Evolutionary conservation across 2,329 filamentous ascomycete genomes (phyloP), one percentile per base, ranked within the genome.

Genomic region (Ilyonectria robusta): DNA sequence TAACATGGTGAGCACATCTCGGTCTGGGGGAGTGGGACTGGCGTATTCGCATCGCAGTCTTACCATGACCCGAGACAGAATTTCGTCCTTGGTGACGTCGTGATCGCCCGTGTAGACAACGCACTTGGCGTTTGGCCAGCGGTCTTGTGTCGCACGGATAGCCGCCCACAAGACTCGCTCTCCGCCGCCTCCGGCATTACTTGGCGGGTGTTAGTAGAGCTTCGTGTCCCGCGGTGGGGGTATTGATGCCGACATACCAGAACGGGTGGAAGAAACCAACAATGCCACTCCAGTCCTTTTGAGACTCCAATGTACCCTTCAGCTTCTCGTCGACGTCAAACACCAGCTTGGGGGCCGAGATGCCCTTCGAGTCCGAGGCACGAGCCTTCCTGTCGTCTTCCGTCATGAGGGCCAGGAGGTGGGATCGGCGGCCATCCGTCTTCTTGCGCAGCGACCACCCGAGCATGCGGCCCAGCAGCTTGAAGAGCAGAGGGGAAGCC

Each of bases 211-310:
- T 75, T 53, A 73, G 71, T 56, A n/a, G 35, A 46, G 19, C 33
- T 40, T 56, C 44, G 37, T 21, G 35, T 59, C 29, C n/a, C 65
- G 33, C 53, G 15, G 29, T n/a, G 48, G 44, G 33, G 26, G 56
- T 11, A 29, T 35, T 9, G 51, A 59, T 26, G 63, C 33, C 7
- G 37, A 77, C 87, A 70, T 84, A 95, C 93, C 96, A 98, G 80
- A 98, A 99, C 1, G 96, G 96, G 80, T 99, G 96, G 79, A 99
- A 97, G 86, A 99, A 98, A 53, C 94, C 96, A 69, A 98, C 89
- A 59, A 98, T 90, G 35, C 95, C 95, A 68, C 91, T 86, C 93
- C 93, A 98, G 51, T 92, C 86, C 71, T 87, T 84, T 65, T 76
- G 71, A 2, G 87, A 84, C 11, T 79, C 81, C 62, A 76, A 58